Evolutionary conservation across 768 basidiomycete species (phyloP).

Genomic region (Sutorius australiensis): DNA sequence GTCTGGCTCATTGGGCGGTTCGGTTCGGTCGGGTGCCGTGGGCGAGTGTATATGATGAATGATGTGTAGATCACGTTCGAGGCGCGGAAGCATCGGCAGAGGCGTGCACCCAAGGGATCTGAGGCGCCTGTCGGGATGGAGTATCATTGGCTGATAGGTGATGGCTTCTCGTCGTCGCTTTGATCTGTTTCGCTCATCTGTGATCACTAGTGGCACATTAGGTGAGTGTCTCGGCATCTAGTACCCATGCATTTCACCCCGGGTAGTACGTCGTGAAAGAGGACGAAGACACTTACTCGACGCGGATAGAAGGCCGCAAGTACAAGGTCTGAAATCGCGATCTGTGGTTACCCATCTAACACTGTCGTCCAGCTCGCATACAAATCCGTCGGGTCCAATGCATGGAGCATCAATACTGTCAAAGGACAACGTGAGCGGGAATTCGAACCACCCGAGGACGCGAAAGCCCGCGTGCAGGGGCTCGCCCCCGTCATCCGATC

Average conservation of each 20-base stretch:
- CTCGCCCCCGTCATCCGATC: constrained; percentile 9
- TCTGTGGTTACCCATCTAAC: neutral
- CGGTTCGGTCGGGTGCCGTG: too few species aligned
- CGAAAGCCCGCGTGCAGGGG: neutral
- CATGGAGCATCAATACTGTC: constrained; percentile 8
- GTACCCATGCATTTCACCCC: neutral
- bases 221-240: neutral
- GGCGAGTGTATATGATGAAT: neutral
- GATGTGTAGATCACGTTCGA: neutral
- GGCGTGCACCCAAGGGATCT: neutral
- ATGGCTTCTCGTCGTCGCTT: neutral
- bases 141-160: constrained; percentile 7
- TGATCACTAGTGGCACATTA: neutral
- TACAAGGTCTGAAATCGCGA: constrained; percentile 3
- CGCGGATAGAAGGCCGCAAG: constrained; percentile 9
- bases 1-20: neutral
- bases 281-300: constrained; percentile 8
- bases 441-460: constrained; percentile 9
- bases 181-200: neutral
- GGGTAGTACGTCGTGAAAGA: constrained; percentile 9
- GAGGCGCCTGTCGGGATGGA: neutral
- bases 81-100: constrained; percentile 1
- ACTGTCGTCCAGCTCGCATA: neutral
- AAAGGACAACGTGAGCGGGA: constrained; percentile 8
- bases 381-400: constrained; percentile 7